These are phyloP conservation scores for Cladophialophora immunda DNA, from an alignment of 2,329 filamentous ascomycete species.

Conservation along the genomic window DNA sequence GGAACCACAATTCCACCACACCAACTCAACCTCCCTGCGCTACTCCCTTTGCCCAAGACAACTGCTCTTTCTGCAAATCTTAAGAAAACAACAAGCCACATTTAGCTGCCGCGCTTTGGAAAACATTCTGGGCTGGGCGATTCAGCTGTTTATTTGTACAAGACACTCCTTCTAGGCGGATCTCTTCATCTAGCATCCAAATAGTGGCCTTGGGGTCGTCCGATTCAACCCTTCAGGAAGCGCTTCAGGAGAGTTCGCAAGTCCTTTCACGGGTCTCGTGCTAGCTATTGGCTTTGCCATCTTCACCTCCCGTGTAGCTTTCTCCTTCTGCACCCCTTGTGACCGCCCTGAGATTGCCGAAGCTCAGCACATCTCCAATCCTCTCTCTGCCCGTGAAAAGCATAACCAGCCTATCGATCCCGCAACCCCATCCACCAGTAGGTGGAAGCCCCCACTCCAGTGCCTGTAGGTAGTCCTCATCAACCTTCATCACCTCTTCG, in stretches of 20 bases:
- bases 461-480: conserved; percentile 84
- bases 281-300: background rate
- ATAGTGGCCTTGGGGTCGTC: background rate
- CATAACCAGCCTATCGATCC: conserved; percentile 91
- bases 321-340: conserved; percentile 43
- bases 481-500: conserved; percentile 61
- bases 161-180: background rate
- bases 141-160: background rate
- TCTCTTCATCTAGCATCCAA: background rate
- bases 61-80: no score
- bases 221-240: background rate
- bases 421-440: conserved; percentile 96
- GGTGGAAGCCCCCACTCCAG: conserved; percentile 92
- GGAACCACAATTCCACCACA: no score
- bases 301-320: background rate
- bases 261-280: background rate
- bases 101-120: no score
- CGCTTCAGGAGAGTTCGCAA: background rate
- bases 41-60: no score
- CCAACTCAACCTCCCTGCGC: no score
- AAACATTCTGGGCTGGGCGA: no score
- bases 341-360: conserved; percentile 77
- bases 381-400: conserved; percentile 79
- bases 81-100: no score
- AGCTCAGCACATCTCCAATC: conserved; percentile 86